Conservation (phyloP, 1,139 yeast genomes). For the Protomyces macrosporus region DNA sequence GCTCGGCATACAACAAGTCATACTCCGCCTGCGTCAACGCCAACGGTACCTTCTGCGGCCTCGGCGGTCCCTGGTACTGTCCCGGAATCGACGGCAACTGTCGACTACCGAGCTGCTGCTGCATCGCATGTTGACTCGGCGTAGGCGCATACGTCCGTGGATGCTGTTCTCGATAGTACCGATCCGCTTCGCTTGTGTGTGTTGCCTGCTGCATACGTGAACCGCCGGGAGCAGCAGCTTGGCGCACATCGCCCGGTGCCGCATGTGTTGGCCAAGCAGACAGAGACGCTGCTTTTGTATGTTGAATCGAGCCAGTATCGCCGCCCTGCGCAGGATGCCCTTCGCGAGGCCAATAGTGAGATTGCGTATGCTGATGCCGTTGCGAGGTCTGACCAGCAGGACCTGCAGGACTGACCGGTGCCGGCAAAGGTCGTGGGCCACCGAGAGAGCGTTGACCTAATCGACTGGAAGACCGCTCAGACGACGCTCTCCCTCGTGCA, state of each 20-base stretch:
- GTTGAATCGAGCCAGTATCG: not conserved
- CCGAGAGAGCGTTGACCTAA: not conserved
- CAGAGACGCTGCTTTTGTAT: not conserved
- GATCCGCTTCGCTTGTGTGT: not conserved
- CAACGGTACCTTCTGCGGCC: slow-evolving; percentile 21
- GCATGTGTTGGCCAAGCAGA: not conserved
- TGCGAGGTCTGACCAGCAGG: not conserved
- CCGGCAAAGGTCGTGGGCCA: not conserved
- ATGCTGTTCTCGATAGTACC: not conserved
- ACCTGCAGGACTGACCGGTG: not conserved
- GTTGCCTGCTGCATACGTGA: not conserved
- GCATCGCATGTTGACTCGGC: slow-evolving; percentile 6
- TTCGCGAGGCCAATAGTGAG: not conserved
- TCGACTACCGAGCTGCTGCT: not conserved
- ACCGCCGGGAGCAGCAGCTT: not conserved
- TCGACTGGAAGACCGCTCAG: not conserved
- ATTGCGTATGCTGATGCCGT: not conserved
- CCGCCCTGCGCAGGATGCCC: not conserved
- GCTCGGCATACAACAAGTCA: slow-evolving; percentile 1
- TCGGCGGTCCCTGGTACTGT: not conserved
- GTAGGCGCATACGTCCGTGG: slow-evolving; percentile 12
- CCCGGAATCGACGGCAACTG: slow-evolving; percentile 10
- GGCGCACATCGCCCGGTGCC: not conserved
- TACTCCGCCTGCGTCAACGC: slow-evolving; percentile 19
- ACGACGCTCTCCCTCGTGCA: not conserved